Base-by-base conservation (phyloP, 139 green algal species). In the Zygnema circumcarinatum region DNA sequence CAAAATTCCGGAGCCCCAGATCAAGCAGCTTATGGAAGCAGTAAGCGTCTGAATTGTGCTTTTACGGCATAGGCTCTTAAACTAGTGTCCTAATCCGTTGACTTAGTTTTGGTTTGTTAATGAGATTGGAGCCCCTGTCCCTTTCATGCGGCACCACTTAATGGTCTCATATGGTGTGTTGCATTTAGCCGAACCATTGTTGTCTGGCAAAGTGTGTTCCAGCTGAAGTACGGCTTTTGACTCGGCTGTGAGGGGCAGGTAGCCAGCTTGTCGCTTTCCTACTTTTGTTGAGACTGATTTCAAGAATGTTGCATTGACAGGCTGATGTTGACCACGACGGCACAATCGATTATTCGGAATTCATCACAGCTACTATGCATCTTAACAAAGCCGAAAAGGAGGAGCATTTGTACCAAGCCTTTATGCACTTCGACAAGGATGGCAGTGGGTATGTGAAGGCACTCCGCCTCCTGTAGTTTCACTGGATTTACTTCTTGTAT, bases 321-420 rank as follows among this genome's bases (percentile, higher is more conserved):
- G 81, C 86, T 20, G 92, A 94, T 73, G 56, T 91, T 29, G 92
- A 94, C 76, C 83, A 83, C 20, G 91, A 84, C 72, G 92, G 92
- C 39, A 89, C 67, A 22, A 98, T 99, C 76, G 96, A 98, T 85
- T 98, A 98, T 86, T 94, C 97, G 88, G 93, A 93, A 85, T 96
- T 96, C 83, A 91, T 96, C 40, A 93, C 94, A 1, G 94, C 94
- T 0, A 95, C 94, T 22, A 80, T 96, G 67, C 75, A 89, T 16
- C n/a, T 91, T 69, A 90, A 89, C 56, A 93, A 92, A 82, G 67
- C 93, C 32, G 83, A 93, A 38, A 89, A 89, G 31, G 47, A 86
- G 16, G 88, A 94, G 56, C 72, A 92, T 85, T 35, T 94, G 2
- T 75, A 67, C 32, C 25, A 72, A 22, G 90, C 91, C 31, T 94